These are phyloP conservation scores for Leccinum truebloodii DNA, from an alignment of 768 basidiomycete genomes.

Conservation along the genomic window DNA sequence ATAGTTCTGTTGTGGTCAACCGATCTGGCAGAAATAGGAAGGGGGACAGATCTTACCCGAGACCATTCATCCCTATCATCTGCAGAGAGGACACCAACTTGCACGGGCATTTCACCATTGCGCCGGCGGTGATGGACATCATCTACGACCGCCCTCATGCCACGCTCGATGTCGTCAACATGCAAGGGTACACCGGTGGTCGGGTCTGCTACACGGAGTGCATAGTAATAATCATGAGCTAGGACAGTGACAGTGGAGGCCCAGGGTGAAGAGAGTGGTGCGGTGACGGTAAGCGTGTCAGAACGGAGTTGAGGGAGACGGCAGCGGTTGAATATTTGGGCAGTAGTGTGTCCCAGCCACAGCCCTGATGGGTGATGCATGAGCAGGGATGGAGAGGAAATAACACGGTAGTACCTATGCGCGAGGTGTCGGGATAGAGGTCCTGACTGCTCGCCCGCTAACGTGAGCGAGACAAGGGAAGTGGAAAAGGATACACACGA, in stretches of 20 bases:
- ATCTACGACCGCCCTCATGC: slow-evolving; percentile 44
- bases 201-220: slow-evolving; percentile 58
- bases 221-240: slow-evolving; percentile 78
- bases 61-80: slow-evolving; percentile 86
- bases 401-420: slow-evolving; percentile 52
- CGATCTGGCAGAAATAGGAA: not conserved
- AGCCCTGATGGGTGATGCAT: slow-evolving; percentile 39
- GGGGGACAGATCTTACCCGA: slow-evolving; percentile 46
- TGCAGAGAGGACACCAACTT: slow-evolving; percentile 72
- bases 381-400: not conserved
- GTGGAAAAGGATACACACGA: slow-evolving; percentile 45
- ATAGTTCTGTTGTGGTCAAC: slow-evolving; percentile 51
- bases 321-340: slow-evolving; percentile 45
- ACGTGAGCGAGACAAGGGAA: slow-evolving; percentile 9
- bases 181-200: slow-evolving; percentile 33
- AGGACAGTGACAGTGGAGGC: slow-evolving; percentile 64
- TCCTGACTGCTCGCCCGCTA: slow-evolving; percentile 52
- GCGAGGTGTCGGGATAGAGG: slow-evolving; percentile 67
- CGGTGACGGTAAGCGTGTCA: slow-evolving; percentile 57
- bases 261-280: slow-evolving; percentile 40
- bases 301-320: slow-evolving; percentile 70
- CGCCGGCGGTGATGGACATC: slow-evolving; percentile 59
- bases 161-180: slow-evolving; percentile 44
- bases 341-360: slow-evolving; percentile 61
- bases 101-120: slow-evolving; percentile 55